Base-by-base conservation (phyloP, 768 basidiomycete genomes). In the Lentinula edodes region DNA sequence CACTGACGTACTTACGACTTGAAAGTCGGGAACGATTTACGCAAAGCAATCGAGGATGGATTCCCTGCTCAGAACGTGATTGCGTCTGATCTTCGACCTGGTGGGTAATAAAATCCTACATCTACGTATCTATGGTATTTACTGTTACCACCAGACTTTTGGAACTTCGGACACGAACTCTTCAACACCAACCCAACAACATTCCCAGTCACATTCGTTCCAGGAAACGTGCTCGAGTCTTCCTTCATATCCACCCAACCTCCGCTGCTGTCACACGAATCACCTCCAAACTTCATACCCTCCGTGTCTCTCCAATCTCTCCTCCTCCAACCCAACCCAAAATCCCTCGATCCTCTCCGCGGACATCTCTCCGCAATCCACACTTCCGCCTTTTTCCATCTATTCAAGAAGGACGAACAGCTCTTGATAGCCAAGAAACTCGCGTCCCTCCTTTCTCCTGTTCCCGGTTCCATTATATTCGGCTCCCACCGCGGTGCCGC, bases 151-250 rank as follows among this genome's bases (percentile, higher is more conserved):
- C 36, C 12, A 81, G 81, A 74, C 34, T 76, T 79, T 62, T 82
- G 80, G 80, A 72, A 75, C 4, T 69, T 80, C 6, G 83, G 83
- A 0, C 79, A 83, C 62, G 70, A 72, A 45, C 72, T 84, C 6
- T 84, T 81, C 68, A 73, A 64, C 41, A 72, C 75, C 28, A 75
- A 69, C 3, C 74, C 74, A 0, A 65, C 73, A 51, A 71, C 74
- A 1, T 81, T 79, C 65, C 78, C 80, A 0, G 76, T 74, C 10
- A 66, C 69, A 1, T 82, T 82, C 67, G 43, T 82, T 16, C 66
- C 73, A 15, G 82, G 81, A 2, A 73, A 83, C 54, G 73, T 67
- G 4, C 74, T 83, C 45, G 72, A 81, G 61, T 65, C 72, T 6
- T 60, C 63, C 10, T 74, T 76, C 63, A 69, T 82, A 18, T 61